phyloP scores from a whole-genome alignment of 2,329 filamentous ascomycete species.

The Scedosporium dehoogii region DNA sequence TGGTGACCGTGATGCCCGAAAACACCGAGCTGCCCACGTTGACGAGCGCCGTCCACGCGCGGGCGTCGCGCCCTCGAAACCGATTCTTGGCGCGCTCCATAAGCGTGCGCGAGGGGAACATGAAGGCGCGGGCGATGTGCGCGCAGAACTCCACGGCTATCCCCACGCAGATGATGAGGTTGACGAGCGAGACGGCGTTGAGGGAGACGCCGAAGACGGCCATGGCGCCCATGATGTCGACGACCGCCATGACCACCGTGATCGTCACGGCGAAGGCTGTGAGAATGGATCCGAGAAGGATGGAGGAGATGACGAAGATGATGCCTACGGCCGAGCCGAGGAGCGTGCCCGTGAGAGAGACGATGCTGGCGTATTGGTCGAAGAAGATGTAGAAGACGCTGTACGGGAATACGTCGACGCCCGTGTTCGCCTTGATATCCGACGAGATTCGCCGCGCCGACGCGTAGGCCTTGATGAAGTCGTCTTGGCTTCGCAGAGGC shows the following conservation, averaged over 20 bases:
- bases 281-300: constrained; percentile 72
- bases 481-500: constrained; percentile 74
- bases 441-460: constrained; percentile 79
- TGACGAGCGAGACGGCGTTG: constrained; percentile 92
- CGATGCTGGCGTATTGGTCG: constrained; percentile 86
- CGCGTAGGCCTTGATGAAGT: constrained; percentile 87
- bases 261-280: constrained; percentile 76
- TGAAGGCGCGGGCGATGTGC: constrained; percentile 91
- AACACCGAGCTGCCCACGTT: constrained; percentile 94
- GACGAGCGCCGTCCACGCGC: constrained; percentile 86
- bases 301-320: constrained; percentile 69
- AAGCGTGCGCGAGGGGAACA: constrained; percentile 75
- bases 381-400: constrained; percentile 99
- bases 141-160: constrained; percentile 97
- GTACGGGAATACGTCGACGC: constrained; percentile 86
- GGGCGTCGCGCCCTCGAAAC: constrained; percentile 72
- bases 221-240: constrained; percentile 95
- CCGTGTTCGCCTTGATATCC: constrained; percentile 61
- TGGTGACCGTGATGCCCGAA: constrained; percentile 92
- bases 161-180: constrained; percentile 92
- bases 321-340: constrained; percentile 76
- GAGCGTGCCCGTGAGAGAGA: constrained; percentile 67
- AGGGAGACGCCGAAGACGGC: constrained; percentile 78
- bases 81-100: constrained; percentile 71
- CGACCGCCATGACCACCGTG: constrained; percentile 86